A percentile compares a stretch with the other conserved stretches of the same genome.
Conservation (phyloP, 2,329 filamentous ascomycete genomes). For the Westerdykella sp. region DNA sequence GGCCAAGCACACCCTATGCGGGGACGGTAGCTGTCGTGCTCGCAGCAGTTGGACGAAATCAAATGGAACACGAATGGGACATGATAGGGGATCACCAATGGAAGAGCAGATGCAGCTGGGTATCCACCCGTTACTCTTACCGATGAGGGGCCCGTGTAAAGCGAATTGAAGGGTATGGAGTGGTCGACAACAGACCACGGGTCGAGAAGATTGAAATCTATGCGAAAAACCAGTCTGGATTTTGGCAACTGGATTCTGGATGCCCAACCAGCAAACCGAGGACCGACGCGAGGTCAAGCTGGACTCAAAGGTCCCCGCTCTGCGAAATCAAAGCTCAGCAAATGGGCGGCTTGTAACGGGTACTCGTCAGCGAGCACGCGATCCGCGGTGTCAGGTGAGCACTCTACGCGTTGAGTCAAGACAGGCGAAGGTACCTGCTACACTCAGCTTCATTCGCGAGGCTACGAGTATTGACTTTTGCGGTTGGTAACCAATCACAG, state of each 20-base stretch:
- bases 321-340: neutral
- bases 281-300: too few relatives aligned
- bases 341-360: slow-evolving; percentile 13
- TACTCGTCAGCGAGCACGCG: slow-evolving; percentile 10
- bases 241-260: neutral
- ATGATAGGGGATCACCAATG: too few relatives aligned
- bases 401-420: slow-evolving; percentile 13
- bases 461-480: slow-evolving; percentile 31
- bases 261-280: slow-evolving; percentile 4
- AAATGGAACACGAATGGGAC: too few relatives aligned
- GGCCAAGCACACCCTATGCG: slow-evolving; percentile 16
- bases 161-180: too few relatives aligned
- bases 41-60: neutral
- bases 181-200: too few relatives aligned
- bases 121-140: slow-evolving; percentile 1
- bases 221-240: too few relatives aligned
- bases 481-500: slow-evolving; percentile 31
- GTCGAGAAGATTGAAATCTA: too few relatives aligned
- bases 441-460: slow-evolving; percentile 29
- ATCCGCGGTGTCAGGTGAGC: slow-evolving; percentile 33
- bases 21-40: slow-evolving; percentile 8
- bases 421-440: slow-evolving; percentile 21
- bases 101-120: neutral
- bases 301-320: too few relatives aligned
- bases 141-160: too few relatives aligned